Conservation (phyloP, 331 rosid species). For the Acacia concinna region DNA sequence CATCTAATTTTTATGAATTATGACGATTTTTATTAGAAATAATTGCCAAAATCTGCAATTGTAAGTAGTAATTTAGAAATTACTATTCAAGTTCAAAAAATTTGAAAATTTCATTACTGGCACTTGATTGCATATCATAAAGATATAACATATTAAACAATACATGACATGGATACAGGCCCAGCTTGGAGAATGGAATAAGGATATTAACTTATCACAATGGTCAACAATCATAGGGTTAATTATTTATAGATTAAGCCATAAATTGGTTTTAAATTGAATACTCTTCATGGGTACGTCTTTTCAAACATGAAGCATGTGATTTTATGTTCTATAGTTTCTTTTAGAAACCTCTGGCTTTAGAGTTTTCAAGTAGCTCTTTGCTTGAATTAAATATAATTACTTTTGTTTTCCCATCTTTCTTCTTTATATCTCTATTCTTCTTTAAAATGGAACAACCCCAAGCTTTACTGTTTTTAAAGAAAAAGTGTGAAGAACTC, state of each 20-base stretch:
- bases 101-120: not conserved
- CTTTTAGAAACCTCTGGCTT: no score
- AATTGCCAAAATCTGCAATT: no score
- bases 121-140: not conserved
- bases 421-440: no score
- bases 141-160: not conserved
- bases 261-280: not conserved
- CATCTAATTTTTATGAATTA: not conserved
- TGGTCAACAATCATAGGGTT: not conserved
- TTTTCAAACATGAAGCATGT: no score
- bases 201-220: not conserved
- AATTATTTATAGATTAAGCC: not conserved
- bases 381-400: no score
- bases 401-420: no score
- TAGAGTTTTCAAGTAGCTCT: no score
- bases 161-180: not conserved
- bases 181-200: not conserved
- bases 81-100: not conserved
- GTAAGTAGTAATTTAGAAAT: not conserved
- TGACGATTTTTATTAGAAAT: no score
- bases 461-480: no score
- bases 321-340: no score
- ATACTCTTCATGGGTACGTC: not conserved
- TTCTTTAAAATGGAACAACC: no score
- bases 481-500: no score